These are phyloP conservation scores for Magnolia kwangsiensis DNA, from an alignment of 164 flowering plant species.

Conservation along the genomic window DNA sequence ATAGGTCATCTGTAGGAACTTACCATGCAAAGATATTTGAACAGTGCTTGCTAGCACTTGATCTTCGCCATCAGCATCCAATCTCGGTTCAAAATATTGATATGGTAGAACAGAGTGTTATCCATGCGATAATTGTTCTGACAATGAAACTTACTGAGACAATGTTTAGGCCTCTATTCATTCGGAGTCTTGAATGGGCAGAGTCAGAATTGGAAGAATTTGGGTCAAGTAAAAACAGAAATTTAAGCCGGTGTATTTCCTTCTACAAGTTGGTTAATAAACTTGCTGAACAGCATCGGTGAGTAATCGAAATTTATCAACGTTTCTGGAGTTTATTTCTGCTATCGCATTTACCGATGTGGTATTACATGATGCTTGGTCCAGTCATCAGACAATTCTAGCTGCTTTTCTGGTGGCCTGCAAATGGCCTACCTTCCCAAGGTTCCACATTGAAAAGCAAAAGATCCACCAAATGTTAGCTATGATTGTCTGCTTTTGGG, in stretches of 20 bases:
- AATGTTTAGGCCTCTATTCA: slow-evolving; percentile 85
- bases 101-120: slow-evolving; percentile 58
- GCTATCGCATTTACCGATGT: too few relatives aligned
- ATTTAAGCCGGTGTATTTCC: slow-evolving; percentile 49
- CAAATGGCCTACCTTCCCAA: too few relatives aligned
- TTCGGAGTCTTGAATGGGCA: slow-evolving; percentile 82
- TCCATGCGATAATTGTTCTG: slow-evolving; percentile 51
- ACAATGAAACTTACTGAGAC: slow-evolving; percentile 84
- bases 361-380: too few relatives aligned
- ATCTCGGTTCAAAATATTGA: slow-evolving; percentile 45
- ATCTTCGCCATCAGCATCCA: slow-evolving; percentile 69
- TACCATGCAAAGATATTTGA: slow-evolving; percentile 64
- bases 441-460: too few relatives aligned
- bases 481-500: too few relatives aligned
- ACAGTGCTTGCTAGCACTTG: slow-evolving; percentile 74
- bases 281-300: slow-evolving; percentile 83
- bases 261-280: slow-evolving; percentile 70
- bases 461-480: too few relatives aligned
- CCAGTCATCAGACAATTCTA: too few relatives aligned
- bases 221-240: slow-evolving; percentile 21
- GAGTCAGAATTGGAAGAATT: slow-evolving; percentile 45
- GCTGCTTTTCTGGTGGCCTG: too few relatives aligned
- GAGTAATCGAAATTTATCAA: slow-evolving; percentile 12
- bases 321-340: too few relatives aligned
- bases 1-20: slow-evolving; percentile 52